A percentile compares a stretch with the other conserved stretches of the same genome.
These are phyloP conservation scores for Pulveroboletus sp. DNA, from an alignment of 768 basidiomycete species.

Conservation along the genomic window DNA sequence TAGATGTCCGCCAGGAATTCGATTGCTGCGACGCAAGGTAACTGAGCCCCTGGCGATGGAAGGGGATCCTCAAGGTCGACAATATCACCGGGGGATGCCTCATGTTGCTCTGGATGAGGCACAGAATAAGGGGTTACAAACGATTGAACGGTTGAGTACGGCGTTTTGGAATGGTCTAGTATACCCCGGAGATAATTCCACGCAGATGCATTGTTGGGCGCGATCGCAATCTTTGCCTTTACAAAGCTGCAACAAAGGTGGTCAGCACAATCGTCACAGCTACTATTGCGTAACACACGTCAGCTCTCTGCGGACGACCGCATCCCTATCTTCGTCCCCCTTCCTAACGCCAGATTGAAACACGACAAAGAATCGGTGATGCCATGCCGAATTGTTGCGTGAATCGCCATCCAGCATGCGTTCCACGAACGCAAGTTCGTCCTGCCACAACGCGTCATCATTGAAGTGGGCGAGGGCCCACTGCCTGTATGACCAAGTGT, in stretches of 20 bases:
- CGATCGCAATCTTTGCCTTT: slow-evolving; percentile 80
- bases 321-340: slow-evolving; percentile 60
- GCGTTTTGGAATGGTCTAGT: slow-evolving; percentile 58
- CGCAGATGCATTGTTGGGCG: slow-evolving; percentile 90
- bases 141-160: slow-evolving; percentile 50
- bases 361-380: slow-evolving; percentile 89
- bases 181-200: slow-evolving; percentile 96
- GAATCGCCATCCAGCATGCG: slow-evolving; percentile 70
- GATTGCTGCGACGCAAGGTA: slow-evolving; percentile 77
- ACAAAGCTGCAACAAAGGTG: slow-evolving; percentile 50
- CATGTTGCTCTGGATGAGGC: slow-evolving; percentile 27
- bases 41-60: slow-evolving; percentile 59
- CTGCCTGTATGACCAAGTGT: slow-evolving; percentile 98
- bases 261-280: not conserved
- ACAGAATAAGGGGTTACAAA: slow-evolving; percentile 69
- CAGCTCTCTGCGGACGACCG: slow-evolving; percentile 66
- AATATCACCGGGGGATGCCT: slow-evolving; percentile 42
- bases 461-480: slow-evolving; percentile 90
- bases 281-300: slow-evolving; percentile 50
- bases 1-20: slow-evolving; percentile 84
- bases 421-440: slow-evolving; percentile 76
- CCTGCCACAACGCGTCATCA: slow-evolving; percentile 64
- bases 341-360: slow-evolving; percentile 62
- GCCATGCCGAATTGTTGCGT: slow-evolving; percentile 97
- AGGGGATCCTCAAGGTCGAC: slow-evolving; percentile 72